Conservation (phyloP, 768 basidiomycete genomes). For the Pholiota molesta region DNA sequence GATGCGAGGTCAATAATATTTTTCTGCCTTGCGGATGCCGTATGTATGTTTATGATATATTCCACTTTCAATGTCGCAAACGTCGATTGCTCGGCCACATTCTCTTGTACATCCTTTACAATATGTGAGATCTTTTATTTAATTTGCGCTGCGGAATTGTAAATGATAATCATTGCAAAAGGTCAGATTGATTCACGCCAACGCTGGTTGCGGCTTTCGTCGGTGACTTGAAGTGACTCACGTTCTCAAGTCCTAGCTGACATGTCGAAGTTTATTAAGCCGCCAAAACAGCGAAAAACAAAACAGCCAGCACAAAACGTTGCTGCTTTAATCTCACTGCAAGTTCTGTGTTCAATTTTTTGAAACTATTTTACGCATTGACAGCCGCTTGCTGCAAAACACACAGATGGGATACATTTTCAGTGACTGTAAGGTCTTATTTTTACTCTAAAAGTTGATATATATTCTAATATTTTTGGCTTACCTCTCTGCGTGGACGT, state of each 20-base stretch:
- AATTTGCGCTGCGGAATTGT: neutral
- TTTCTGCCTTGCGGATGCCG: slow-evolving; percentile 1
- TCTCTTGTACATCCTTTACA: neutral
- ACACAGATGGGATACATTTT: no score
- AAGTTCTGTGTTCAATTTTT: no score
- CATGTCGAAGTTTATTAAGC: neutral
- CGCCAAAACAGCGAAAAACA: neutral
- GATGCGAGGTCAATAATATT: neutral
- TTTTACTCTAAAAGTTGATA: no score
- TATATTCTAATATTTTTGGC: no score
- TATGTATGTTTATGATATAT: slow-evolving; percentile 5
- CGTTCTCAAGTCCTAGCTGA: neutral
- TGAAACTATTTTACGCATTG: no score
- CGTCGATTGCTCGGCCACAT: slow-evolving; percentile 6
- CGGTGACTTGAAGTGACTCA: neutral
- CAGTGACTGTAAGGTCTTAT: no score
- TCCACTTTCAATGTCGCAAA: neutral
- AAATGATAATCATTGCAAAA: neutral
- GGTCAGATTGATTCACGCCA: neutral
- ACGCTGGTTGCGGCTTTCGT: neutral
- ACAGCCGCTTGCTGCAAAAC: no score
- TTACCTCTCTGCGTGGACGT: no score
- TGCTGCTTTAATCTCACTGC: no score
- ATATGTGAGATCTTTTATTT: neutral
- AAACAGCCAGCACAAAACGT: no score